These are phyloP conservation scores for Aspergillus sp. DNA, from an alignment of 2,329 filamentous ascomycete species.

Conservation along the genomic window DNA sequence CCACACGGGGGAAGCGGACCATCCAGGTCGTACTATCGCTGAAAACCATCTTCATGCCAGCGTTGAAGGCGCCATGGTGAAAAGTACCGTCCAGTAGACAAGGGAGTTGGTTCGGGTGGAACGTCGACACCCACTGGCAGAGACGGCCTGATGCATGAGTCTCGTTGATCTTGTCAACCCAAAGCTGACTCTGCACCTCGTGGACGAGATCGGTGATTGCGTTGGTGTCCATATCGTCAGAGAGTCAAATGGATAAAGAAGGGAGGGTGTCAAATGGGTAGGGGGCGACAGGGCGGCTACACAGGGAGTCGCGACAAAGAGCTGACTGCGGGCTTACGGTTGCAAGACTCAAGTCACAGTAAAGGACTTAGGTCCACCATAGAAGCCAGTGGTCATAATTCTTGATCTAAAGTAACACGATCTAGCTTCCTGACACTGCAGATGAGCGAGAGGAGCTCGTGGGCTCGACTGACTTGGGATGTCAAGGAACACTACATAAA, in stretches of 20 bases:
- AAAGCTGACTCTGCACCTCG: conserved; percentile 17
- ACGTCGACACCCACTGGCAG: conserved; percentile 33
- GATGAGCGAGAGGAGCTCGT: too few relatives aligned
- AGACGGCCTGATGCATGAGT: conserved; percentile 15
- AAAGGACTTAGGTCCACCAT: too few relatives aligned
- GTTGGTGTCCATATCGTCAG: conserved; percentile 2
- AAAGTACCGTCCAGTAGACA: conserved; percentile 31
- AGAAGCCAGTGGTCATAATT: too few relatives aligned
- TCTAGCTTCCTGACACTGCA: too few relatives aligned
- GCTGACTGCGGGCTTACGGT: too few relatives aligned
- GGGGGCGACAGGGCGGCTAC: too few relatives aligned
- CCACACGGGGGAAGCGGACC: conserved; percentile 29
- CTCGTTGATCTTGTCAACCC: conserved; percentile 23
- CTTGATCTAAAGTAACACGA: too few relatives aligned
- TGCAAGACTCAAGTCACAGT: not conserved
- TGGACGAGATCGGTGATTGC: conserved; percentile 19
- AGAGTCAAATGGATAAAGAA: too few relatives aligned
- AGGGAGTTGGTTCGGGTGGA: conserved; percentile 30
- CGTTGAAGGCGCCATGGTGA: conserved; percentile 32
- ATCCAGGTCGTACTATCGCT: conserved; percentile 25
- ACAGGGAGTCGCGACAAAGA: too few relatives aligned
- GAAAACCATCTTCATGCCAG: conserved; percentile 33
- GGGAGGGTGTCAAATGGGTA: too few relatives aligned
- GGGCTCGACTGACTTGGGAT: too few relatives aligned
- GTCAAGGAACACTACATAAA: too few relatives aligned